These are phyloP conservation scores for Fusarium decemcellulare DNA, from an alignment of 2,329 filamentous ascomycete genomes.

Conservation along the genomic window DNA sequence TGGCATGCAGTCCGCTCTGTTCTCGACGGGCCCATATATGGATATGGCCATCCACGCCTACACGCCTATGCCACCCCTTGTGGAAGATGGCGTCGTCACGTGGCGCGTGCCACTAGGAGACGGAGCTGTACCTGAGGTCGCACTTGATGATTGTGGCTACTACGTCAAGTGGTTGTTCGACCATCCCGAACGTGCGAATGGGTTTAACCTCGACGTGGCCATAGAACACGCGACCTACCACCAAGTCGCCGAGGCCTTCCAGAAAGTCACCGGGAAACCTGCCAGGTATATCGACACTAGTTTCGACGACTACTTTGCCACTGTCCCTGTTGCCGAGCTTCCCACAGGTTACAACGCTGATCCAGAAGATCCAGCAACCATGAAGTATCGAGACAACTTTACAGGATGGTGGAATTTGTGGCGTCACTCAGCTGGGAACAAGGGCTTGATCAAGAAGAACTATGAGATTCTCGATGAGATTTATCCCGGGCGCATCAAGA, in stretches of 20 bases:
- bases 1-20: background rate
- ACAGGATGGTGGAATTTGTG: conserved; percentile 2
- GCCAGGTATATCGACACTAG: background rate
- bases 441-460: background rate
- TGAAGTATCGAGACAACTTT: conserved; percentile 4
- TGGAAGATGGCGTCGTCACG: background rate
- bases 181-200: background rate
- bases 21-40: background rate
- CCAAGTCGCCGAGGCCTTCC: background rate
- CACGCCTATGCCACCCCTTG: background rate
- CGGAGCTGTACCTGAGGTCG: background rate
- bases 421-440: background rate
- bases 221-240: background rate
- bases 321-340: background rate
- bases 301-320: background rate
- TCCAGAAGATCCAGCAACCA: conserved; percentile 1
- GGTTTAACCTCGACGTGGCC: background rate
- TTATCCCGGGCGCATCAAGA: background rate
- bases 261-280: background rate
- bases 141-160: background rate
- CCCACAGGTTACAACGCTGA: conserved; percentile 1
- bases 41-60: conserved; percentile 1
- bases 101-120: background rate
- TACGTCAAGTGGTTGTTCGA: conserved; percentile 6
- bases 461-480: background rate